A percentile compares a stretch with the other conserved stretches of the same genome.
These are phyloP conservation scores for Linum tenue DNA, from an alignment of 345 rosid genomes.

Conservation along the genomic window DNA sequence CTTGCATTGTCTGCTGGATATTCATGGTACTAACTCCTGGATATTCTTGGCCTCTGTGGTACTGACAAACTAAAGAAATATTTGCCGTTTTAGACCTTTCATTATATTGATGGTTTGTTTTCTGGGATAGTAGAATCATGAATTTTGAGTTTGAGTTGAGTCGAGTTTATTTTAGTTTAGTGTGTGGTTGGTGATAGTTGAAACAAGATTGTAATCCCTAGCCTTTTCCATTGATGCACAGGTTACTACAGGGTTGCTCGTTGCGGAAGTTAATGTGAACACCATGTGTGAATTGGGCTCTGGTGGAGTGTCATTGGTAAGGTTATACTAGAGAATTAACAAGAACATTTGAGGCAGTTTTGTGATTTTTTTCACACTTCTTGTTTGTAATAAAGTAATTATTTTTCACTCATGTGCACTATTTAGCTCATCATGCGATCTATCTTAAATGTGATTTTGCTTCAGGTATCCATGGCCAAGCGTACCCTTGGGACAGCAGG, in stretches of 20 bases:
- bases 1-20: conserved; percentile 67
- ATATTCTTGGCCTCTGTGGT: no score
- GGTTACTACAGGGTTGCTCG: conserved; percentile 81
- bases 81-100: no score
- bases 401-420: not conserved
- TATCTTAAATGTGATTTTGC: not conserved
- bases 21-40: conserved; percentile 56
- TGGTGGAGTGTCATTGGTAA: conserved; percentile 87
- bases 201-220: not conserved
- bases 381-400: no score
- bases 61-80: no score
- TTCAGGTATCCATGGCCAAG: conserved; percentile 91
- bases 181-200: no score
- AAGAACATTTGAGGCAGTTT: no score
- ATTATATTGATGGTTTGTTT: no score
- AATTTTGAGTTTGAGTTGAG: no score
- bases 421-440: not conserved
- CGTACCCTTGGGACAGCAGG: conserved; percentile 76
- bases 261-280: conserved; percentile 85
- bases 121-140: no score
- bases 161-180: no score
- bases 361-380: no score
- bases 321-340: not conserved
- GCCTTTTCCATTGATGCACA: conserved; percentile 17
- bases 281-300: conserved; percentile 93